These are phyloP conservation scores for Citrus medica DNA, from an alignment of 345 rosid species.

Conservation along the genomic window DNA sequence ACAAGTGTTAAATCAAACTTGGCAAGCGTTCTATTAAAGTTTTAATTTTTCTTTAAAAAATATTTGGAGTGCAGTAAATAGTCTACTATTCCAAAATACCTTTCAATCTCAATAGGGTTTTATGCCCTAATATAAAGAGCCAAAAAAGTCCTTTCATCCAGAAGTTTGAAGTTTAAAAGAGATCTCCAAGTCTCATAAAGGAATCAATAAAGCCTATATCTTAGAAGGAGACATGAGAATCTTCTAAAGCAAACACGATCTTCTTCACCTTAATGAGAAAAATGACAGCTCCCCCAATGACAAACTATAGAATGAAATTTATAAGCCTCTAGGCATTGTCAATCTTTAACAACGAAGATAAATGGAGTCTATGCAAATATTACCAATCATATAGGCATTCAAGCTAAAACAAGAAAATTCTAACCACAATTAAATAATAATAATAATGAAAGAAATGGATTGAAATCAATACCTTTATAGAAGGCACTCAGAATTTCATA, in stretches of 20 bases:
- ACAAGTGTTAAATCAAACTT: not conserved
- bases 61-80: not conserved
- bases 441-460: not conserved
- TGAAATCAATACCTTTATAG: conserved; percentile 53
- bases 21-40: not conserved
- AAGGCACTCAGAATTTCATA: conserved; percentile 83
- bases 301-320: not conserved
- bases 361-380: not conserved
- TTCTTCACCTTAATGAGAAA: not conserved
- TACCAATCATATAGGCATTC: not conserved
- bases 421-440: not conserved
- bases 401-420: not conserved
- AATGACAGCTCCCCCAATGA: not conserved
- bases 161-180: not conserved
- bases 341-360: not conserved
- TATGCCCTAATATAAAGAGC: not conserved
- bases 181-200: not conserved
- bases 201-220: not conserved
- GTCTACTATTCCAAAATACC: not conserved
- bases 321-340: not conserved
- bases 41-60: not conserved
- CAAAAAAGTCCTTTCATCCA: not conserved
- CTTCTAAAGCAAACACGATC: not conserved
- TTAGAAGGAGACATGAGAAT: not conserved
- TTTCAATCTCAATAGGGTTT: not conserved